Conservation (phyloP, 371 early-diverging fungal genomes). For the Mortierella sp. region DNA sequence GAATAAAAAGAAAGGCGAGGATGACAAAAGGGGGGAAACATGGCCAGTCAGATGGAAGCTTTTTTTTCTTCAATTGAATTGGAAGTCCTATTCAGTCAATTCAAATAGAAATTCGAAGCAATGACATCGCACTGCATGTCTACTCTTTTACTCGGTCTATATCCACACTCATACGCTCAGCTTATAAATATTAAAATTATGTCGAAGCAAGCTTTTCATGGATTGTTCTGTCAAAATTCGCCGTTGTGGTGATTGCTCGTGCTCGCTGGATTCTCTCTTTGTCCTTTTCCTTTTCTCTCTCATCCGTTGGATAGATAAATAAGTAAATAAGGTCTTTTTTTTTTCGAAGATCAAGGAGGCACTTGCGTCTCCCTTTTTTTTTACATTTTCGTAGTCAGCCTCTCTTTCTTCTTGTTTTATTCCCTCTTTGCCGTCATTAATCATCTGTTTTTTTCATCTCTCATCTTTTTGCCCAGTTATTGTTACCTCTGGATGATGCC, state of each 20-base stretch:
- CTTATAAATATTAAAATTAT: background rate
- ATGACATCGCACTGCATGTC: background rate
- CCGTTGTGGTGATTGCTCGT: background rate
- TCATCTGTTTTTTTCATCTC: background rate
- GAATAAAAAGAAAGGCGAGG: too few relatives aligned
- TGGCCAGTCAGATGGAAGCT: background rate
- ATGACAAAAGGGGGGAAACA: constrained; percentile 1
- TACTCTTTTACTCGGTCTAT: too few relatives aligned
- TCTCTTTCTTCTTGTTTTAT: background rate
- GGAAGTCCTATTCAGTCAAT: background rate
- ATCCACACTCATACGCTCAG: too few relatives aligned
- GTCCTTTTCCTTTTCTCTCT: background rate
- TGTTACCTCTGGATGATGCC: background rate
- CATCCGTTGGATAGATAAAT: too few relatives aligned
- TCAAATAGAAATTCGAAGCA: background rate
- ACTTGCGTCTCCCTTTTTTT: background rate
- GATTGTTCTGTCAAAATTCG: background rate
- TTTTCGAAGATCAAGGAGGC: constrained; percentile 7
- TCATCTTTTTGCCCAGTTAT: too few relatives aligned
- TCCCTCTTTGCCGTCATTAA: background rate
- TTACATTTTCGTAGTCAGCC: background rate
- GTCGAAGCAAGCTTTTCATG: background rate
- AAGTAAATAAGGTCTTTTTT: background rate
- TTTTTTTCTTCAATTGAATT: too few relatives aligned
- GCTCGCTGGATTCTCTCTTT: background rate